Base-by-base conservation (phyloP, 257 asterid genomes). In the Solanum sejunctum region DNA sequence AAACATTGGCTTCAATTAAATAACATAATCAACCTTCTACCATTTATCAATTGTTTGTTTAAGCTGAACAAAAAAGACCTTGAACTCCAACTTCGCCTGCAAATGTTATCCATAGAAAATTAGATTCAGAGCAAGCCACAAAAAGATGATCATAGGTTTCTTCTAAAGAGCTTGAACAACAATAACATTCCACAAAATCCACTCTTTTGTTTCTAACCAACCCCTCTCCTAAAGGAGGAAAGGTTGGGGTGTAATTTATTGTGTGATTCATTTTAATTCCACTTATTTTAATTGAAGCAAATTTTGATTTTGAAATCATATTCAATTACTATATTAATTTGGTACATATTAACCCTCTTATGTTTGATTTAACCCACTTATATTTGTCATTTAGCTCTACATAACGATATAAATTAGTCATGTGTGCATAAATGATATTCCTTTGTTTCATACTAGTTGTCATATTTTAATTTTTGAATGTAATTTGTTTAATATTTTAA, bases 321-420 rank as follows among this genome's bases (percentile, higher is more conserved):
- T 12, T 45, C 0, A 7, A 12, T 20, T n/a, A 21, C 45, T 72
- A 12, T n/a, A 21, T 72, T 72, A 12, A 43, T n/a, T 72, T 72
- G 3, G 12, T 7, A 1, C 7, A 3, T 43, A 43, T n/a, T n/a
- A 0, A n/a, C 1, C 7, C 0, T 3, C 2, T n/a, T 15, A 11
- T 10, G 16, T 6, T 72, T n/a, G 2, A 41, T 4, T 23, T 9
- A 5, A 32, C 17, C 10, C 6, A 36, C 51, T 36, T 2, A 4
- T 2, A 4, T 28, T 28, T 67, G 49, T 67, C 26, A 6, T 66
- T 16, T 11, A 2, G 39, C 12, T 69, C 23, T 36, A 36, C 51
- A 10, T 1, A 63, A 8, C 1, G 3, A 13, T 32, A 36, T 36
- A 69, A 36, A 69, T 69, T 69, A 69, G 26, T 36, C 17, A 12